These are phyloP conservation scores for Saccharomycopsis guyanensis DNA, from an alignment of 805 yeast species.

Conservation along the genomic window DNA sequence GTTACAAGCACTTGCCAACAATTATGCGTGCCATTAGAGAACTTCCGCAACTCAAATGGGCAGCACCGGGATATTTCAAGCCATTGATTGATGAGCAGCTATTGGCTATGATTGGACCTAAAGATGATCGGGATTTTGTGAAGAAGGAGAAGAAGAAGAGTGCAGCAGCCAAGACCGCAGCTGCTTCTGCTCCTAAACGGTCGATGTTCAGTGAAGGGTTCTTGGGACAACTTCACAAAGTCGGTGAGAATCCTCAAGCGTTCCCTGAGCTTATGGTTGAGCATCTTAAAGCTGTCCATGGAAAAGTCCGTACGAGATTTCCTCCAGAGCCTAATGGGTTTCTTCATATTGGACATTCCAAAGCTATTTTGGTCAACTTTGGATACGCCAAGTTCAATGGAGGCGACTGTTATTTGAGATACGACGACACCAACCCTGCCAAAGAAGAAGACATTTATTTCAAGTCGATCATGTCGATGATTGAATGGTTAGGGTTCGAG, in stretches of 20 bases:
- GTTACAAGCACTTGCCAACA: constrained; percentile 75
- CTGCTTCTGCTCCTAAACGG: constrained; percentile 30
- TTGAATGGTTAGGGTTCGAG: constrained; percentile 86
- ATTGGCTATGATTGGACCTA: constrained; percentile 77
- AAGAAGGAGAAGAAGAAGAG: constrained; percentile 65
- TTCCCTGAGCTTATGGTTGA: constrained; percentile 76
- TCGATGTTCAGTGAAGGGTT: constrained; percentile 95
- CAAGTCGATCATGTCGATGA: constrained; percentile 74
- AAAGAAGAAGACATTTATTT: constrained; percentile 94
- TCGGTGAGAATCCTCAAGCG: constrained; percentile 91
- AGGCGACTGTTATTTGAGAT: constrained; percentile 88
- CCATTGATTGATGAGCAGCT: constrained; percentile 77
- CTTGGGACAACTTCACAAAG: constrained; percentile 87
- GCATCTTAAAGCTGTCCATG: constrained; percentile 72
- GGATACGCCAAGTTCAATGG: constrained; percentile 87
- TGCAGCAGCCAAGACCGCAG: constrained; percentile 15
- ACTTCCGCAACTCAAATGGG: constrained; percentile 80
- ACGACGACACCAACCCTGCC: constrained; percentile 97
- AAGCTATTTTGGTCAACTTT: constrained; percentile 95
- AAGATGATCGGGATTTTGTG: constrained; percentile 84
- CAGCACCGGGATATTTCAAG: constrained; percentile 78
- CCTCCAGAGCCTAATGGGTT: constrained; percentile 99
- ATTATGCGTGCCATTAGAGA: constrained; percentile 71
- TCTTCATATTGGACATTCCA: constrained; percentile 94
- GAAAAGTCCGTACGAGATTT: constrained; percentile 85